Evolutionary conservation across 2,329 filamentous ascomycete species (phyloP).

Genomic region (Trichophyton simii): DNA sequence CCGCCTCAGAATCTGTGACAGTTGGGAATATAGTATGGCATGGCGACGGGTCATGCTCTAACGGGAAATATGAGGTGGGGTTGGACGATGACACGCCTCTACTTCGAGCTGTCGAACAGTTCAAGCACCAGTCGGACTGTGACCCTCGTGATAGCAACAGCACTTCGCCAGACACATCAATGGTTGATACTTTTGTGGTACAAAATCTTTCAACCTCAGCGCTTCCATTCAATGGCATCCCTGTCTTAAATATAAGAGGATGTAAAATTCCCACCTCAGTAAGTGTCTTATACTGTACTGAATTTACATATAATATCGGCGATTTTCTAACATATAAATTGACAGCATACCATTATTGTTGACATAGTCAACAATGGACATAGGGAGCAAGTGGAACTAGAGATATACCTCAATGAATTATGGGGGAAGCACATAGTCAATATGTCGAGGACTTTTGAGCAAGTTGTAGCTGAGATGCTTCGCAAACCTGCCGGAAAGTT

Average conservation of each 20-base stretch:
- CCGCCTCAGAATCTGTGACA: background rate
- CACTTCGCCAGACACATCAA: background rate
- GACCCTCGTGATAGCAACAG: background rate
- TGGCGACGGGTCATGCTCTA: background rate
- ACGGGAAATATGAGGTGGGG: background rate
- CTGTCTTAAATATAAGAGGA: background rate
- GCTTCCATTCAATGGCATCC: background rate
- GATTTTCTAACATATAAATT: background rate
- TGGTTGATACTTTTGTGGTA: background rate
- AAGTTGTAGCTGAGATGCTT: conserved; percentile 3
- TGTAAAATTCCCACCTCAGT: background rate
- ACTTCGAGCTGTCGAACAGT: background rate
- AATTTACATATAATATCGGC: background rate
- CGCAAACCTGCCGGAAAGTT: background rate
- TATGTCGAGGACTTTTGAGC: conserved; percentile 1
- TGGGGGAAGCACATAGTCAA: background rate
- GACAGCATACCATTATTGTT: background rate
- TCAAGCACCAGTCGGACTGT: background rate
- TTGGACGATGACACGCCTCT: background rate
- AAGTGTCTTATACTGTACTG: background rate
- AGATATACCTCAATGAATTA: background rate
- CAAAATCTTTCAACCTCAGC: background rate
- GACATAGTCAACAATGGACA: background rate
- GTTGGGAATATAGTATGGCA: background rate
- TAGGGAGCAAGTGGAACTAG: background rate